Percentiles rank a stretch among this genome's conserved stretches.
Evolutionary conservation across 768 basidiomycete species (phyloP).

Genomic region (Termitomyces sp.): DNA sequence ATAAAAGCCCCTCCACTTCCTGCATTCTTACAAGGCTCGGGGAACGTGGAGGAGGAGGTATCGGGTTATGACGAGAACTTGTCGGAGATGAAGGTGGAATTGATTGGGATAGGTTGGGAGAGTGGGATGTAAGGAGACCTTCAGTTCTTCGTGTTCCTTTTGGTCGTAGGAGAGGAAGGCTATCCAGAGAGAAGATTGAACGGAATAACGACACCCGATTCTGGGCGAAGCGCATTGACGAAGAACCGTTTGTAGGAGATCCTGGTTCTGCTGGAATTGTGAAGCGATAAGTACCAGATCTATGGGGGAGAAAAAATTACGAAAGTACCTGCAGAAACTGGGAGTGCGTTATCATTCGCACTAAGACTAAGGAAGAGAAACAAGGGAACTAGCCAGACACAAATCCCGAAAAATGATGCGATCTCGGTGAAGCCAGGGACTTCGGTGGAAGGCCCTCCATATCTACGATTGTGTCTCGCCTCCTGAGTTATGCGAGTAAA

Average conservation of each 20-base stretch:
- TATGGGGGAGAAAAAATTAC: background rate
- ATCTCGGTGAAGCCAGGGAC: constrained; percentile 65
- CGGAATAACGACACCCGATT: constrained; percentile 62
- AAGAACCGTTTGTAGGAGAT: constrained; percentile 31
- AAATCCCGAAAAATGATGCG: constrained; percentile 79
- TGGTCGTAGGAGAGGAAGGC: constrained; percentile 40
- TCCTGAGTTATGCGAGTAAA: constrained; percentile 74
- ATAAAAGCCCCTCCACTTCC: constrained; percentile 30
- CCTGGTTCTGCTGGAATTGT: constrained; percentile 30
- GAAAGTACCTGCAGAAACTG: constrained; percentile 53
- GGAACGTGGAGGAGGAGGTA: constrained; percentile 32
- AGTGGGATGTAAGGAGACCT: constrained; percentile 68
- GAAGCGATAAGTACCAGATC: background rate
- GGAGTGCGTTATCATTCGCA: constrained; percentile 95
- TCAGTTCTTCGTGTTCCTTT: constrained; percentile 46
- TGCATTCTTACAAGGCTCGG: constrained; percentile 27
- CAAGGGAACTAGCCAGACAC: constrained; percentile 87
- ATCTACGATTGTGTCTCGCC: constrained; percentile 49
- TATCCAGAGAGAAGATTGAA: constrained; percentile 50
- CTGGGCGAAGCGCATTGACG: constrained; percentile 22
- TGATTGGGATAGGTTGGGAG: constrained; percentile 39
- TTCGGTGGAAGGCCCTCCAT: constrained; percentile 35
- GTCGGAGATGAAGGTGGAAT: constrained; percentile 29
- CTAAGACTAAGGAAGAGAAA: constrained; percentile 95
- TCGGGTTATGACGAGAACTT: constrained; percentile 14